These are phyloP conservation scores for Didymella exigua DNA, from an alignment of 2,329 filamentous ascomycete species.

Conservation along the genomic window DNA sequence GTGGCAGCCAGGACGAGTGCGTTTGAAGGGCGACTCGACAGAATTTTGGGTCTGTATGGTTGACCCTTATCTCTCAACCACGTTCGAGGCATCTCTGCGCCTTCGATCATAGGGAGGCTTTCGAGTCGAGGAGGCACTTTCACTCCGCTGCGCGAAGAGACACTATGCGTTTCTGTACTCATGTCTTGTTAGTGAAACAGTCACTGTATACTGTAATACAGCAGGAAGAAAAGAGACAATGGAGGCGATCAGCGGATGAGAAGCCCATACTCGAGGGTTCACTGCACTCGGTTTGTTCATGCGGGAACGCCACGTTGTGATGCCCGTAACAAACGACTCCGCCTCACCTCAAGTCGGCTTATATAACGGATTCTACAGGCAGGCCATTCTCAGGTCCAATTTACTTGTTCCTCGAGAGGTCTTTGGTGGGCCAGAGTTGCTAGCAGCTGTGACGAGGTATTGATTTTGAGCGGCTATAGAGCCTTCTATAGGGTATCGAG, in stretches of 20 bases:
- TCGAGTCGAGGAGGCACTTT: background rate
- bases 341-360: too few species aligned
- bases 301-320: too few species aligned
- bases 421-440: background rate
- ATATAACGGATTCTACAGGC: too few species aligned
- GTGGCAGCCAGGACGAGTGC: background rate
- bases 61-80: background rate
- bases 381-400: too few species aligned
- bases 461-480: conserved; percentile 19
- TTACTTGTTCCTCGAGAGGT: too few species aligned
- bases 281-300: background rate
- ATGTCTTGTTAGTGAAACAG: background rate
- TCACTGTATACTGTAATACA: background rate
- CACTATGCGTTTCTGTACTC: background rate
- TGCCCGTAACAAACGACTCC: background rate
- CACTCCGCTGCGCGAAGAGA: background rate
- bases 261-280: background rate
- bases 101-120: background rate
- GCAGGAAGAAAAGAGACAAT: background rate
- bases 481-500: conserved; percentile 40
- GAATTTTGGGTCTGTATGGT: background rate
- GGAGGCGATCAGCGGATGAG: background rate
- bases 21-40: background rate
- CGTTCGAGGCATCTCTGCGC: background rate
- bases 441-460: background rate